A percentile compares a stretch with the other conserved stretches of the same genome.
Conservation (phyloP, 208 protist species). For the Wallacemonas sp. region DNA sequence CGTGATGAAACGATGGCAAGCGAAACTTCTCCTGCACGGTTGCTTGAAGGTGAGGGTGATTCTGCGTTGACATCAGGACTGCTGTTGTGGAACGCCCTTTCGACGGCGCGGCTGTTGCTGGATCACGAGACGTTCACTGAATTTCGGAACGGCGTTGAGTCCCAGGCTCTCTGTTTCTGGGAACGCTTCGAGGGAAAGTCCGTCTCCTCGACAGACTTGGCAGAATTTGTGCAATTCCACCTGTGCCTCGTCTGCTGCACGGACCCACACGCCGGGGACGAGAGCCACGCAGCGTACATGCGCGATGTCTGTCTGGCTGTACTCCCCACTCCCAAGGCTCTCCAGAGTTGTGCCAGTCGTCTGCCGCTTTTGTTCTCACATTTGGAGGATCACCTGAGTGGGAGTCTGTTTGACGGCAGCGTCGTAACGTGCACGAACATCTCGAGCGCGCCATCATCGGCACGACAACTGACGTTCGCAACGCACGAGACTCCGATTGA, state of each 20-base stretch:
- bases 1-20: constrained; percentile 4
- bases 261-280: not conserved
- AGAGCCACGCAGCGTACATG: constrained; percentile 14
- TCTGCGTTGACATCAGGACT: constrained; percentile 14
- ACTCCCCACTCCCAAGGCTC: constrained; percentile 4
- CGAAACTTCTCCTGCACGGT: not conserved
- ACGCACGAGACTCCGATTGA: not conserved
- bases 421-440: constrained; percentile 56
- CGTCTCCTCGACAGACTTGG: not conserved
- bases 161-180: constrained; percentile 40
- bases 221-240: constrained; percentile 7
- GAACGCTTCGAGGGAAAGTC: constrained; percentile 29
- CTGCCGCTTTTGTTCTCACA: constrained; percentile 49
- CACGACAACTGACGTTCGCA: not conserved
- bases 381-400: constrained; percentile 60
- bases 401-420: constrained; percentile 69
- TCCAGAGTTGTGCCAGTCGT: constrained; percentile 13
- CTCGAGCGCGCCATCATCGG: too few species aligned
- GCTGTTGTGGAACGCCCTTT: constrained; percentile 58
- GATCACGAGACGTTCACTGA: constrained; percentile 58
- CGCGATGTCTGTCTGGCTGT: constrained; percentile 1
- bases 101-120: constrained; percentile 47
- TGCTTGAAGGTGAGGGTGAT: not conserved
- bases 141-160: constrained; percentile 34
- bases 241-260: constrained; percentile 17